Percentiles rank a stretch among this genome's conserved stretches.
Evolutionary conservation across 805 yeast species (phyloP).

Genomic region (Barnettozyma wickerhamii): DNA sequence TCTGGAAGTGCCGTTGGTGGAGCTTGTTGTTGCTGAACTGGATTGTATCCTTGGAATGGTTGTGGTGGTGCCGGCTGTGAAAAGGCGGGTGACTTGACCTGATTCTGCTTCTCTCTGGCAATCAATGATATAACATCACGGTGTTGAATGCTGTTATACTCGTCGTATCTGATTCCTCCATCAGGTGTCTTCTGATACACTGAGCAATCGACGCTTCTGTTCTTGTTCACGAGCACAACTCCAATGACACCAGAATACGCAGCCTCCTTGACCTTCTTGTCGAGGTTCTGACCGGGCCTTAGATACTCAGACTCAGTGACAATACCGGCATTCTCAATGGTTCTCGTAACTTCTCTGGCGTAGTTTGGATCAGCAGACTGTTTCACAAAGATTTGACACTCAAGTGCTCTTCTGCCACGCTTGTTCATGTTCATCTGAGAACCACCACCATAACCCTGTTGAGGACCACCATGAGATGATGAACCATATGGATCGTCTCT

Average conservation of each 20-base stretch:
- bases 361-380: constrained; percentile 41
- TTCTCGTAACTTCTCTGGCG: constrained; percentile 38
- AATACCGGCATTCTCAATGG: constrained; percentile 37
- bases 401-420: constrained; percentile 26
- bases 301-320: constrained; percentile 39
- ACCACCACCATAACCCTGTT: too few relatives aligned
- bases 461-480: not conserved
- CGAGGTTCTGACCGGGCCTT: constrained; percentile 37
- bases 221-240: constrained; percentile 57
- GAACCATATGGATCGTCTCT: constrained; percentile 9
- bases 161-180: constrained; percentile 80
- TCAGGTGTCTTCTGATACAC: constrained; percentile 63
- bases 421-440: too few relatives aligned
- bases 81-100: not conserved
- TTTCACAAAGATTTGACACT: constrained; percentile 44
- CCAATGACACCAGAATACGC: constrained; percentile 78
- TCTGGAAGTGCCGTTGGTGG: not conserved
- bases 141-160: constrained; percentile 65
- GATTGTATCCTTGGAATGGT: not conserved
- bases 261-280: constrained; percentile 60
- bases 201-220: constrained; percentile 60
- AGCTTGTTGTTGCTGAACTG: constrained; percentile 4
- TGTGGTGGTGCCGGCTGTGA: not conserved
- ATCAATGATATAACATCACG: constrained; percentile 50
- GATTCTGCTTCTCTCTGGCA: constrained; percentile 3